phyloP scores from a whole-genome alignment of 495 filamentous ascomycete genomes.

The Penicillium arizonense region DNA sequence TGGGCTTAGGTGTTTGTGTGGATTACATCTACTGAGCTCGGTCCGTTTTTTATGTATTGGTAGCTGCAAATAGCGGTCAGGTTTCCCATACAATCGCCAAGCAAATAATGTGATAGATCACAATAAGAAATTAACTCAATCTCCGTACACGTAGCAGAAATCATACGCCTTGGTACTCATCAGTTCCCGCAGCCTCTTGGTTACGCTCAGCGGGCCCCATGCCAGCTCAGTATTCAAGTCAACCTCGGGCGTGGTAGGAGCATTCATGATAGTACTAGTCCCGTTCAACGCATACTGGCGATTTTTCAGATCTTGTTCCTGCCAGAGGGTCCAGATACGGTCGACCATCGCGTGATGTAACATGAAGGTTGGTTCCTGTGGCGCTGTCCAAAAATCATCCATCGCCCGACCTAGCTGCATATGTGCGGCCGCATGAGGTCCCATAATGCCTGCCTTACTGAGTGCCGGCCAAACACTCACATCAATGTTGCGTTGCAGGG shows the following conservation, averaged over 20 bases:
- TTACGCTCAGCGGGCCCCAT: neutral
- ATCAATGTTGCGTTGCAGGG: neutral
- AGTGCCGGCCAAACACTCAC: neutral
- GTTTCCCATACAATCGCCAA: too few species aligned
- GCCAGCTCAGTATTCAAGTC: neutral
- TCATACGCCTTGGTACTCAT: neutral
- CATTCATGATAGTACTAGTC: neutral
- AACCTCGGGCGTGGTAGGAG: neutral
- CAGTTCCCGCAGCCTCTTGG: neutral
- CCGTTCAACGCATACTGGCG: neutral
- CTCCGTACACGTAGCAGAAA: constrained; percentile 5
- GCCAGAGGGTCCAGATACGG: neutral
- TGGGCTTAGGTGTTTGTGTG: too few species aligned
- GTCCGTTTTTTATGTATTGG: too few species aligned
- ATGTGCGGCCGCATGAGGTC: neutral
- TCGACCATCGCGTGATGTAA: neutral
- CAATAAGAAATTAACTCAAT: too few species aligned
- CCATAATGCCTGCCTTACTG: neutral
- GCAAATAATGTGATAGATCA: too few species aligned
- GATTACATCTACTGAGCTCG: too few species aligned
- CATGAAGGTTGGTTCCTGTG: neutral
- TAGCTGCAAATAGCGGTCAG: too few species aligned
- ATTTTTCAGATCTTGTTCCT: neutral
- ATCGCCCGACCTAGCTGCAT: neutral
- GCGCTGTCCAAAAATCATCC: neutral